A percentile compares a stretch with the other conserved stretches of the same genome.
phyloP scores from a whole-genome alignment of 805 yeast species.

The Wickerhamiella brachini region DNA sequence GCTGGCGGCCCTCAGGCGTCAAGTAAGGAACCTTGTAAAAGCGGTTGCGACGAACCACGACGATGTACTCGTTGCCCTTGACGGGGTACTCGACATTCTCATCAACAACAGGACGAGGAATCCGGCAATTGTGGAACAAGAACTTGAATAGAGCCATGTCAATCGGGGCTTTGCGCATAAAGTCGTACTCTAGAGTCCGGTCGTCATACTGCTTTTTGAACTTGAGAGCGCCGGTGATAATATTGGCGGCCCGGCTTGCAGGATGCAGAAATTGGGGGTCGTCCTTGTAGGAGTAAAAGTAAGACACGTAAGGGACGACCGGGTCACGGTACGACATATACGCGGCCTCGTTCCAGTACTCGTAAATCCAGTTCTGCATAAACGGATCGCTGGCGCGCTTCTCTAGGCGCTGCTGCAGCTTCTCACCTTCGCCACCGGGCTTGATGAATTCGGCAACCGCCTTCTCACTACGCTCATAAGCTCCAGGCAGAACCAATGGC shows the following conservation, averaged over 20 bases:
- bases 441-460: slow-evolving; percentile 53
- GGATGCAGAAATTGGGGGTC: slow-evolving; percentile 27
- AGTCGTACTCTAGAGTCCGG: slow-evolving; percentile 70
- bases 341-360: slow-evolving; percentile 90
- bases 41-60: slow-evolving; percentile 61
- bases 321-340: slow-evolving; percentile 87
- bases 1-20: slow-evolving; percentile 24
- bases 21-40: slow-evolving; percentile 53
- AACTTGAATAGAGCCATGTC: slow-evolving; percentile 88
- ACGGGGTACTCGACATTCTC: slow-evolving; percentile 37
- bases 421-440: slow-evolving; percentile 50
- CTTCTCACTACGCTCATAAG: slow-evolving; percentile 38
- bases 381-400: slow-evolving; percentile 40
- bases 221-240: slow-evolving; percentile 51
- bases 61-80: slow-evolving; percentile 46
- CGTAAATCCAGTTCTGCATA: slow-evolving; percentile 75
- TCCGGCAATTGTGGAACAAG: slow-evolving; percentile 82
- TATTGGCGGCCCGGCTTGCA: slow-evolving; percentile 54
- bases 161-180: slow-evolving; percentile 61
- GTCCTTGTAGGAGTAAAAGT: slow-evolving; percentile 76
- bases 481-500: slow-evolving; percentile 44
- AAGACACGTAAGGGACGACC: slow-evolving; percentile 86
- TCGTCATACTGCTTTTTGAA: slow-evolving; percentile 54
- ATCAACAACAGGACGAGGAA: slow-evolving; percentile 48
- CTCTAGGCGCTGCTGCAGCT: slow-evolving; percentile 51